A percentile compares a stretch with the other conserved stretches of the same genome.
Conservation (phyloP, 2,329 filamentous ascomycete genomes). For the Ophiosphaerella korrae region DNA sequence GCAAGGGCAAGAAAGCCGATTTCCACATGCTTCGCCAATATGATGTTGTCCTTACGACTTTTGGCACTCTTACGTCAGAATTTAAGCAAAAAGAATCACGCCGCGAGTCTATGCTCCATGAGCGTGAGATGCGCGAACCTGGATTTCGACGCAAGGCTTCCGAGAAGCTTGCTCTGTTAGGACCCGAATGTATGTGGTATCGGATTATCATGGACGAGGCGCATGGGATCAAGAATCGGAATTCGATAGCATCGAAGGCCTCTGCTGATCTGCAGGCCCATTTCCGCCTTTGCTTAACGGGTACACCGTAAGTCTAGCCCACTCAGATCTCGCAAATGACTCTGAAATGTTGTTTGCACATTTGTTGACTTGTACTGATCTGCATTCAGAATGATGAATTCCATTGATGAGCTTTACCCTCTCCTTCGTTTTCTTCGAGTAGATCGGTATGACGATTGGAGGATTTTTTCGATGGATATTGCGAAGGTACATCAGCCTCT, state of each 20-base stretch:
- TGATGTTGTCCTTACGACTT: conserved; percentile 81
- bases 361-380: background rate
- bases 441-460: conserved; percentile 70
- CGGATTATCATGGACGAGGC: conserved; percentile 78
- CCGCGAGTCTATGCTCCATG: conserved; percentile 51
- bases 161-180: conserved; percentile 57
- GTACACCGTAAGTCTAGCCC: conserved; percentile 61
- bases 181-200: conserved; percentile 62
- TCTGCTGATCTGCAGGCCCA: conserved; percentile 63
- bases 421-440: conserved; percentile 79
- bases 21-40: conserved; percentile 67
- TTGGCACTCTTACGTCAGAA: conserved; percentile 72
- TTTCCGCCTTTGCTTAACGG: conserved; percentile 76
- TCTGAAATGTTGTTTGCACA: background rate
- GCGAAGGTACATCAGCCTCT: conserved; percentile 38
- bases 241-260: conserved; percentile 65
- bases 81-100: conserved; percentile 64
- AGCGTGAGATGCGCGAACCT: conserved; percentile 47
- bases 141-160: conserved; percentile 21
- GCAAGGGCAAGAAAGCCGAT: conserved; percentile 55
- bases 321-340: background rate
- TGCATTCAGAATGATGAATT: conserved; percentile 76
- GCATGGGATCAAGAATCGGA: conserved; percentile 79
- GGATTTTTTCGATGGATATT: conserved; percentile 66
- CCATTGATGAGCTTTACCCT: conserved; percentile 76